These are phyloP conservation scores for Debaryomyces castellii DNA, from an alignment of 805 yeast species.

Conservation along the genomic window DNA sequence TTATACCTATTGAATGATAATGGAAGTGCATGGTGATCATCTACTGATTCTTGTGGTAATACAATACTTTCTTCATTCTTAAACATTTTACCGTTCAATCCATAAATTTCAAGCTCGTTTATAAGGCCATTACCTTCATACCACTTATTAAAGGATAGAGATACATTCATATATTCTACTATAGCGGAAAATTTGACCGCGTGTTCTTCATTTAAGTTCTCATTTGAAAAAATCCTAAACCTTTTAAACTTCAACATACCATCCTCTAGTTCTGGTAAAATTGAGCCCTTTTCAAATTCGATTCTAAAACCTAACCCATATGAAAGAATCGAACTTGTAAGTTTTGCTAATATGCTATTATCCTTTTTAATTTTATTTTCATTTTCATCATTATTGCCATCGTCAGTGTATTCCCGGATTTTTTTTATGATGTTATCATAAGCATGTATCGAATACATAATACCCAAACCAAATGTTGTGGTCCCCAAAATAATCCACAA, in stretches of 20 bases:
- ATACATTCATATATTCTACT: constrained; percentile 43
- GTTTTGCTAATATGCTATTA: constrained; percentile 30
- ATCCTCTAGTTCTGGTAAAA: constrained; percentile 45
- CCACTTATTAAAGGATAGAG: constrained; percentile 55
- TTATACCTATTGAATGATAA: constrained; percentile 21
- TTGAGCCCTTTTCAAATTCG: constrained; percentile 37
- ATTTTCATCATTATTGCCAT: constrained; percentile 24
- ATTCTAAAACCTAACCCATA: constrained; percentile 38
- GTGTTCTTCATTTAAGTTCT: constrained; percentile 12
- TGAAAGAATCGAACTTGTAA: constrained; percentile 37
- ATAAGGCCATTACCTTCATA: constrained; percentile 54
- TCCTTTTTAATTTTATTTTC: constrained; percentile 4
- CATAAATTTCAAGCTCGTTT: constrained; percentile 47
- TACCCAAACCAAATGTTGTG: constrained; percentile 51
- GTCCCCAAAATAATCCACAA: constrained; percentile 58
- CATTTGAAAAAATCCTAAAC: constrained; percentile 21
- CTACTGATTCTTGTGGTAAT: constrained; percentile 6
- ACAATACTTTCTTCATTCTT: constrained; percentile 11
- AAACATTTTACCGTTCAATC: constrained; percentile 41
- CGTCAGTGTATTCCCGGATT: constrained; percentile 11
- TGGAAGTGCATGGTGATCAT: constrained; percentile 11
- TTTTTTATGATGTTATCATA: constrained; percentile 26
- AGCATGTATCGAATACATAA: constrained; percentile 44
- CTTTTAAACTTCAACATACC: constrained; percentile 50
- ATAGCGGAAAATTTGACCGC: constrained; percentile 28